Percentiles rank a stretch among this genome's conserved stretches.
These are phyloP conservation scores for Syzygium syzygioides DNA, from an alignment of 441 rosid genomes.

Conservation along the genomic window DNA sequence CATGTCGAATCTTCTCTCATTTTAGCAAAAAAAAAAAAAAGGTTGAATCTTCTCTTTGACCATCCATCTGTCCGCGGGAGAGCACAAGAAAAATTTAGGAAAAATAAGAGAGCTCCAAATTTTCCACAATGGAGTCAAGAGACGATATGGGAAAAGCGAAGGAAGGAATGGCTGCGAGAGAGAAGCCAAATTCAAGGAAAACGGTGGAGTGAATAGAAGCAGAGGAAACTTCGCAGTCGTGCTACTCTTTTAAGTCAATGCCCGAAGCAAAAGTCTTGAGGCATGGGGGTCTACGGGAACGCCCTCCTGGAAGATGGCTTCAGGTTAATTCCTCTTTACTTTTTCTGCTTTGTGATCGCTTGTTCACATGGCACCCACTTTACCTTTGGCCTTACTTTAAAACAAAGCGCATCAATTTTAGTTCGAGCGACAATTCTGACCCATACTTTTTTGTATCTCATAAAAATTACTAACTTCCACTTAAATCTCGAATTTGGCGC, in stretches of 20 bases:
- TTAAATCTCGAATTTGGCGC: too few species aligned
- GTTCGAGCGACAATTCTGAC: too few species aligned
- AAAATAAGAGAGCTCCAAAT: background rate
- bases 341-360: background rate
- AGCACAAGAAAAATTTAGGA: background rate
- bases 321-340: too few species aligned
- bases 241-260: background rate
- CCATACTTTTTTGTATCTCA: too few species aligned
- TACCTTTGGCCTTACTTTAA: too few species aligned
- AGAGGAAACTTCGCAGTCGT: background rate
- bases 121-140: background rate
- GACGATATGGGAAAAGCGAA: background rate
- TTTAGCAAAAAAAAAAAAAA: background rate
- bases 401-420: too few species aligned
- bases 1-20: too few species aligned
- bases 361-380: background rate
- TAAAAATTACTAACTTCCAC: too few species aligned
- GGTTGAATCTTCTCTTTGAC: background rate
- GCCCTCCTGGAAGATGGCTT: background rate
- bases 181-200: too few species aligned
- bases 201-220: background rate
- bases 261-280: background rate
- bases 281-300: background rate
- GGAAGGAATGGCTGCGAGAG: too few species aligned
- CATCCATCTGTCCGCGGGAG: background rate